A percentile compares a stretch with the other conserved stretches of the same genome.
Conservation (phyloP, 495 filamentous ascomycete species). For the Letharia columbiana region DNA sequence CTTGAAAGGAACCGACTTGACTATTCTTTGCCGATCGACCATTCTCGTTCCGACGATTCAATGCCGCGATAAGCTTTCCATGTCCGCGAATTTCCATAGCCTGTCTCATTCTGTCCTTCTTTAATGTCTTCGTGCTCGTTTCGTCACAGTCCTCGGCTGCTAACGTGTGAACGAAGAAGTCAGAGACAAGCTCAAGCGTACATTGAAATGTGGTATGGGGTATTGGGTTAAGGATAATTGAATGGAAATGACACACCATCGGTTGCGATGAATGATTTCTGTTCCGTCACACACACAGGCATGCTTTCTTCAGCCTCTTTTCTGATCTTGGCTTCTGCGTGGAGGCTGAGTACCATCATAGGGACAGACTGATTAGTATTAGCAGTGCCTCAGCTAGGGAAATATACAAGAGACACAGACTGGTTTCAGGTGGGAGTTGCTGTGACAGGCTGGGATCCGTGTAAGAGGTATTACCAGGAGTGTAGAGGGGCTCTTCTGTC, state of each 20-base stretch:
- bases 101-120: neutral
- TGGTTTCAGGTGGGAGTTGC: neutral
- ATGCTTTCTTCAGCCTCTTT: neutral
- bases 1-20: too few relatives aligned
- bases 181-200: neutral
- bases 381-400: neutral
- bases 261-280: neutral
- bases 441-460: neutral
- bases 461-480: neutral
- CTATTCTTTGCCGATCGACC: too few relatives aligned
- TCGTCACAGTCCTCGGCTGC: neutral
- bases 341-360: neutral
- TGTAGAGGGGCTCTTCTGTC: neutral
- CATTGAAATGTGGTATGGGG: neutral
- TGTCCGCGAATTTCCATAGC: neutral
- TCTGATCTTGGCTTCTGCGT: neutral
- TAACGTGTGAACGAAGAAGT: neutral
- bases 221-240: neutral
- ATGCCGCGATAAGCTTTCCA: neutral
- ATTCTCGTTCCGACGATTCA: neutral
- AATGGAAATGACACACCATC: neutral
- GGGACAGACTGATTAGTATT: neutral
- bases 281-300: neutral
- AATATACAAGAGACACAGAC: neutral
- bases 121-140: neutral